These are phyloP conservation scores for Tremella yokohamensis DNA, from an alignment of 768 basidiomycete genomes.

Conservation along the genomic window DNA sequence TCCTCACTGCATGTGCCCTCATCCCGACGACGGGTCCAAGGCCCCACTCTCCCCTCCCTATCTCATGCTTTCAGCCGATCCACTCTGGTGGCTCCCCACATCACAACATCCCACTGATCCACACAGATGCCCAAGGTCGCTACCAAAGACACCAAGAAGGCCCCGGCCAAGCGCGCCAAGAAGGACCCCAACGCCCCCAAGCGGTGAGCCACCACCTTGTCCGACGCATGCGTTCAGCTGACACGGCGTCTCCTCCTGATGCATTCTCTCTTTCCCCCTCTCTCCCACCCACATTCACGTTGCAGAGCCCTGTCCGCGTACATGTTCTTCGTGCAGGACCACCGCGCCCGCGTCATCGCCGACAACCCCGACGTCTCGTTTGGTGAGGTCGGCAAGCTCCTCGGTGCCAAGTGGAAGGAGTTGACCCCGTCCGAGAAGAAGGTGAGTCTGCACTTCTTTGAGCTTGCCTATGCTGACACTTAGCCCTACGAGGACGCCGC, in stretches of 20 bases:
- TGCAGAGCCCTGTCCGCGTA: slow-evolving; percentile 84
- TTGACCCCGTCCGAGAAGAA: slow-evolving; percentile 86
- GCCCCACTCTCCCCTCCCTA: not conserved
- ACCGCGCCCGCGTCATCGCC: slow-evolving; percentile 89
- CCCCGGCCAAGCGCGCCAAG: slow-evolving; percentile 28
- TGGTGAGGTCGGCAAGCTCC: slow-evolving; percentile 85
- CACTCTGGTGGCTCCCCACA: not conserved
- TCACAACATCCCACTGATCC: not conserved
- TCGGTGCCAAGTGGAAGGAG: slow-evolving; percentile 97
- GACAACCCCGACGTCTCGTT: slow-evolving; percentile 95
- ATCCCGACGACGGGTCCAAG: slow-evolving; percentile 1
- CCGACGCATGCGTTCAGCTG: not conserved
- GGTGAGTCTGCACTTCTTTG: slow-evolving; percentile 53
- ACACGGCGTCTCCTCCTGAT: not conserved
- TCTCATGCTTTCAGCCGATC: not conserved
- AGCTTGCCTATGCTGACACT: slow-evolving; percentile 18
- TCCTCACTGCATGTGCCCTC: not conserved
- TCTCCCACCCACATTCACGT: not conserved
- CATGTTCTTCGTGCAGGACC: slow-evolving; percentile 98
- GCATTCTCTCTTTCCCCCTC: not conserved
- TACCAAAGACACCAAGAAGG: slow-evolving; percentile 57
- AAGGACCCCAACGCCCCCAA: slow-evolving; percentile 77
- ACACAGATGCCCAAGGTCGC: slow-evolving; percentile 67
- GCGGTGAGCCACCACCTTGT: slow-evolving; percentile 49
- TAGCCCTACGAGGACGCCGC: slow-evolving; percentile 88